A percentile compares a stretch with the other conserved stretches of the same genome.
Evolutionary conservation across 2,329 filamentous ascomycete species (phyloP).

Genomic region (Elsinoe arachidis): DNA sequence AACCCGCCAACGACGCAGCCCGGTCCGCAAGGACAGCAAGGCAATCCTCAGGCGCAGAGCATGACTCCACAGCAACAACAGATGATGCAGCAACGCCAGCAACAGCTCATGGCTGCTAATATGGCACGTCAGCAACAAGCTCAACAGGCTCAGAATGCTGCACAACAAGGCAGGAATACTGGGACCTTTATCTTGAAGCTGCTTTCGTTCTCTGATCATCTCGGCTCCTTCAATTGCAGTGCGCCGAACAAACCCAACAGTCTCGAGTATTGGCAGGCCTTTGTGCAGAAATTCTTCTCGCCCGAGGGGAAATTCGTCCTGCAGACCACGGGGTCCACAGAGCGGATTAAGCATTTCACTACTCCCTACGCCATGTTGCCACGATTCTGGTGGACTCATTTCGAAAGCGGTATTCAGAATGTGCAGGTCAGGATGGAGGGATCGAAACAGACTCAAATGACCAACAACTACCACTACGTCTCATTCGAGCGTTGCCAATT

Average conservation of each 20-base stretch:
- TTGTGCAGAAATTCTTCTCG: constrained; percentile 77
- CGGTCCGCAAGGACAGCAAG: constrained; percentile 23
- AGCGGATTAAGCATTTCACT: constrained; percentile 25
- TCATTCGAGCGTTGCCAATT: constrained; percentile 70
- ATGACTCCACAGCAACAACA: constrained; percentile 28
- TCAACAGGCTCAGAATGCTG: constrained; percentile 21
- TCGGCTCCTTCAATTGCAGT: constrained; percentile 42
- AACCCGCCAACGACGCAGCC: constrained; percentile 19
- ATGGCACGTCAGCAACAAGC: constrained; percentile 23
- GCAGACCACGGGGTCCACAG: constrained; percentile 47
- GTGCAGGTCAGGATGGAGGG: constrained; percentile 81
- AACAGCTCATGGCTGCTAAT: constrained; percentile 23
- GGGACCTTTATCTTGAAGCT: constrained; percentile 44
- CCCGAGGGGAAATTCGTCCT: constrained; percentile 67
- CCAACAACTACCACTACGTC: constrained; percentile 61
- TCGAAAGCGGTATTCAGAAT: constrained; percentile 73
- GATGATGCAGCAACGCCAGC: constrained; percentile 24
- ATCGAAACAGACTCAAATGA: constrained; percentile 47
- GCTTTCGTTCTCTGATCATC: constrained; percentile 47
- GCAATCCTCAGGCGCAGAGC: constrained; percentile 25
- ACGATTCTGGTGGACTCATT: constrained; percentile 84
- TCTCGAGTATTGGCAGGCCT: constrained; percentile 66
- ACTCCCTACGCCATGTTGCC: constrained; percentile 53
- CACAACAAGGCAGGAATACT: constrained; percentile 23
- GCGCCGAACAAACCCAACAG: constrained; percentile 53